Evolutionary conservation across 2,329 filamentous ascomycete genomes (phyloP).

Genomic region (Karstenula rhodostoma): DNA sequence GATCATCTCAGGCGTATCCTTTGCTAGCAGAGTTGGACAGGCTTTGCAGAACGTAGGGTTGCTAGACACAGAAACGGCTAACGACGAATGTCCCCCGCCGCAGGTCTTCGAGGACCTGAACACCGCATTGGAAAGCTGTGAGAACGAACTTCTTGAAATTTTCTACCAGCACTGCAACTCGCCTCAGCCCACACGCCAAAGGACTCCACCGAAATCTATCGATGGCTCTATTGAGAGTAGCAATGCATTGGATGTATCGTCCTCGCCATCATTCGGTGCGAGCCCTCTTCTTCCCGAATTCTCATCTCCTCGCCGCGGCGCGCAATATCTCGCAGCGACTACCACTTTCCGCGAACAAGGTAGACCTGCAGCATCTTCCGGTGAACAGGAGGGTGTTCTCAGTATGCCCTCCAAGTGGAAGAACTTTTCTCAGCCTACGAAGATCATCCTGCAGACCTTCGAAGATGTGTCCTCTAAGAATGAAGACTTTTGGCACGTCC

Average conservation of each 20-base stretch:
- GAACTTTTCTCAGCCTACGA: conserved; percentile 87
- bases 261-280: conserved; percentile 33
- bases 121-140: conserved; percentile 89
- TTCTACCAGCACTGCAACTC: conserved; percentile 55
- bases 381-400: conserved; percentile 18
- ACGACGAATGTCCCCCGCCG: conserved; percentile 59
- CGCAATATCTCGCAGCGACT: conserved; percentile 80
- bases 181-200: conserved; percentile 53
- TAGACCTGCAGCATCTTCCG: conserved; percentile 22
- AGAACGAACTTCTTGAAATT: conserved; percentile 86
- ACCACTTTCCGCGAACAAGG: conserved; percentile 75
- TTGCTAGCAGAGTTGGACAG: conserved; percentile 77
- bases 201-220: conserved; percentile 47
- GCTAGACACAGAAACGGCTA: conserved; percentile 74
- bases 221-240: conserved; percentile 20
- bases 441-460: conserved; percentile 94
- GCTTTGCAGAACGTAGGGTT: conserved; percentile 86
- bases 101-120: conserved; percentile 88
- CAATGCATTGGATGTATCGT: conserved; percentile 30
- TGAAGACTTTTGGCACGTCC: conserved; percentile 94
- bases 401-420: conserved; percentile 70
- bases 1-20: conserved; percentile 81
- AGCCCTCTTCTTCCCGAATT: conserved; percentile 61
- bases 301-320: conserved; percentile 81
- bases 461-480: conserved; percentile 84